These are phyloP conservation scores for Hyphopichia fennica DNA, from an alignment of 1,139 yeast species.

Conservation along the genomic window DNA sequence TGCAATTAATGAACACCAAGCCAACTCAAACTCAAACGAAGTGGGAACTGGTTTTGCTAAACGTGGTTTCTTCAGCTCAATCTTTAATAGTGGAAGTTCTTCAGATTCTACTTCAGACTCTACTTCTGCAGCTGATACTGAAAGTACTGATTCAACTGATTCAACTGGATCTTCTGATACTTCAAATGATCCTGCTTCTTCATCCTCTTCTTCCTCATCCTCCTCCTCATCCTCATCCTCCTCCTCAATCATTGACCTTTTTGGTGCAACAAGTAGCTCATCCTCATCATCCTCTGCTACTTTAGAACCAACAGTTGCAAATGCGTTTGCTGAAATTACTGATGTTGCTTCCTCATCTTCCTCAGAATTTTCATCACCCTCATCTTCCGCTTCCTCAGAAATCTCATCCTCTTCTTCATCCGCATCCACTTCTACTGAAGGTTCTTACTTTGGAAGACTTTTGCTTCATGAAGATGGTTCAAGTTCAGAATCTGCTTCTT, in stretches of 20 bases:
- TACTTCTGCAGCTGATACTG: conserved; percentile 1
- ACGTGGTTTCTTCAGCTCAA: conserved; percentile 17
- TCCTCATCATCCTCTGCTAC: not conserved
- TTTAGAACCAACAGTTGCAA: conserved; percentile 6
- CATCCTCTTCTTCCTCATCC: conserved; percentile 1
- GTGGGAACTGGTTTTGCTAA: conserved; percentile 6
- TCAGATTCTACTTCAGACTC: not conserved
- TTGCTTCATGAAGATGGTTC: not conserved
- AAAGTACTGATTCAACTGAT: conserved; percentile 6
- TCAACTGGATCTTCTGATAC: conserved; percentile 2
- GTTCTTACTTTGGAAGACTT: not conserved
- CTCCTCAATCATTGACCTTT: not conserved
- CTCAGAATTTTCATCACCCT: conserved; percentile 4
- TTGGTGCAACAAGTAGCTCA: conserved; percentile 7
- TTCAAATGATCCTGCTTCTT: not conserved
- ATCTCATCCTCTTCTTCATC: conserved; percentile 4
- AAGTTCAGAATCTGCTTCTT: conserved; percentile 2
- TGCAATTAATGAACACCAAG: conserved; percentile 9
- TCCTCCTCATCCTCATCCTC: not conserved
- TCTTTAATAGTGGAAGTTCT: conserved; percentile 9
- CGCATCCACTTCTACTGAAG: conserved; percentile 5
- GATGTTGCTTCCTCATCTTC: conserved; percentile 6
- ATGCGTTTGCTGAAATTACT: conserved; percentile 5
- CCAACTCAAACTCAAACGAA: conserved; percentile 10
- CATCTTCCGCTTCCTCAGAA: conserved; percentile 5